These are phyloP conservation scores for Volvox reticuliferus DNA, from an alignment of 139 green algal species.

Conservation along the genomic window DNA sequence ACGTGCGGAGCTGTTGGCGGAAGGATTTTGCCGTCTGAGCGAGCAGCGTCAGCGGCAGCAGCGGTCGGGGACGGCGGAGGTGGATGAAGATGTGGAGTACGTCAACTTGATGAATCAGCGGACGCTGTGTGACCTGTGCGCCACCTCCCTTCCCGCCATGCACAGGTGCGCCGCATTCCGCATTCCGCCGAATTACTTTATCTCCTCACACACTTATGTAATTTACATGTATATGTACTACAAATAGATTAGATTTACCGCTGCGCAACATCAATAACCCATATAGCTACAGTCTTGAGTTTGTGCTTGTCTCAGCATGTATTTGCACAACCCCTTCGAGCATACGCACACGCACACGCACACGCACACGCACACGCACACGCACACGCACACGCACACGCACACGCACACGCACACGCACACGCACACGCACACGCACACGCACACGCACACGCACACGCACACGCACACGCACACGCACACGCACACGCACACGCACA, in stretches of 20 bases:
- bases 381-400: neutral
- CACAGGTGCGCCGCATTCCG: constrained; percentile 4
- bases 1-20: neutral
- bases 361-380: neutral
- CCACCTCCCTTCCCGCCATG: constrained; percentile 33
- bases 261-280: no score
- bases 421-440: neutral
- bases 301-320: no score
- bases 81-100: neutral
- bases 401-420: neutral
- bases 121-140: constrained; percentile 30
- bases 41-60: neutral
- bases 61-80: neutral
- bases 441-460: neutral
- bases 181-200: no score
- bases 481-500: neutral
- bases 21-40: neutral
- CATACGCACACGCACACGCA: neutral
- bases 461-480: constrained; percentile 27
- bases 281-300: no score
- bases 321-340: neutral
- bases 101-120: neutral
- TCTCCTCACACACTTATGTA: no score
- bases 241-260: neutral
- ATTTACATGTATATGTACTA: neutral